A percentile compares a stretch with the other conserved stretches of the same genome.
Evolutionary conservation across 441 rosid species (phyloP).

Genomic region (Codiaeum variegatum): DNA sequence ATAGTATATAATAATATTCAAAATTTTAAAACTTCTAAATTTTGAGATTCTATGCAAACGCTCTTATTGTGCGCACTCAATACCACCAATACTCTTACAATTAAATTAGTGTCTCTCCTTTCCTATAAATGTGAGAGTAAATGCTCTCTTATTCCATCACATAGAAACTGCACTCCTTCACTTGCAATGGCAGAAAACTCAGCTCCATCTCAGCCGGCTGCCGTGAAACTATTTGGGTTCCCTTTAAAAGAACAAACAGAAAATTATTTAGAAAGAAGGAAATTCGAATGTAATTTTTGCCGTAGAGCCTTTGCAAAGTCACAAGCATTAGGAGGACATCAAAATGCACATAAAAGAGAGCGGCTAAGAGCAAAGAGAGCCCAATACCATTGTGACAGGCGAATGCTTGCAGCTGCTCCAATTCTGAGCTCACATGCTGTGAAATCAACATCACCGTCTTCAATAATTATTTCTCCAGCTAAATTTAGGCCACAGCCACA

Average conservation of each 20-base stretch:
- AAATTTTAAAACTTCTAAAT: too few relatives aligned
- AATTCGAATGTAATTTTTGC: constrained; percentile 59
- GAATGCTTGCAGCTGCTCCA: constrained; percentile 32
- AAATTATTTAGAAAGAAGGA: constrained; percentile 24
- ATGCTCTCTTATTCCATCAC: not conserved
- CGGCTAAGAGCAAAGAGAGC: constrained; percentile 46
- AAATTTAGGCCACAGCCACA: constrained; percentile 14
- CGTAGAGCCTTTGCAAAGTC: constrained; percentile 47
- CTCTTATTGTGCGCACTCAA: too few relatives aligned
- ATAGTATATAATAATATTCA: too few relatives aligned
- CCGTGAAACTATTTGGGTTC: constrained; percentile 48
- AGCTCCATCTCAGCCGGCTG: constrained; percentile 9
- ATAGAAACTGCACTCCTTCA: not conserved
- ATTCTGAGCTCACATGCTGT: constrained; percentile 30
- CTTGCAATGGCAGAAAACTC: constrained; percentile 28
- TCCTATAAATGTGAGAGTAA: constrained; percentile 6
- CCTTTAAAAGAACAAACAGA: constrained; percentile 26
- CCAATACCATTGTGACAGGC: constrained; percentile 31
- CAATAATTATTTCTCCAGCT: constrained; percentile 15
- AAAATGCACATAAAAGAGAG: constrained; percentile 64
- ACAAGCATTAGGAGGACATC: constrained; percentile 65
- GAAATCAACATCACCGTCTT: constrained; percentile 15
- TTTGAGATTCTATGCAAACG: too few relatives aligned
- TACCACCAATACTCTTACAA: too few relatives aligned
- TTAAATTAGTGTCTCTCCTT: not conserved